A percentile compares a stretch with the other conserved stretches of the same genome.
Conservation (phyloP, 768 basidiomycete species). For the Suillus luteus region DNA sequence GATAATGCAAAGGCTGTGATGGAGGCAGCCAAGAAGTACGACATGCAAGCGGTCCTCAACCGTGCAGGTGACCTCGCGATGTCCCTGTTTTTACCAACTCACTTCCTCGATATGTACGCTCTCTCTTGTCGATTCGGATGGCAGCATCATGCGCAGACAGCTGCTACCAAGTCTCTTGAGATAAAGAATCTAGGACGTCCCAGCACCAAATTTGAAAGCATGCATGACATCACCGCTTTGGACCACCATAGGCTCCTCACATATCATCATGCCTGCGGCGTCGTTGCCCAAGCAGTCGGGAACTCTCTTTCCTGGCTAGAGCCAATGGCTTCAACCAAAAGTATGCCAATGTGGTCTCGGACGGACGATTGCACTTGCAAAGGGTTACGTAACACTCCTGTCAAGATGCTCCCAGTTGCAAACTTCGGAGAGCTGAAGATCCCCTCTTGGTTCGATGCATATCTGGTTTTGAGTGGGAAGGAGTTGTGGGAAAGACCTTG, state of each 20-base stretch:
- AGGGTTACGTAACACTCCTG: too few relatives aligned
- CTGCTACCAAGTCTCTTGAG: conserved; percentile 26
- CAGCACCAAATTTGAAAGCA: conserved; percentile 33
- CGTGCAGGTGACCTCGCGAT: conserved; percentile 18
- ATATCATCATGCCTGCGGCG: conserved; percentile 43
- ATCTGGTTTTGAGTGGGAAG: not conserved
- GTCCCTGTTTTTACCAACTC: conserved; percentile 12
- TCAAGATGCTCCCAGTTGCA: not conserved
- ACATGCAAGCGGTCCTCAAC: conserved; percentile 25
- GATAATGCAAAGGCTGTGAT: conserved; percentile 19
- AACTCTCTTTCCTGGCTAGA: too few relatives aligned
- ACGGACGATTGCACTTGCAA: too few relatives aligned
- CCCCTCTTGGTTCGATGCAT: not conserved
- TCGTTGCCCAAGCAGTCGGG: conserved; percentile 2
- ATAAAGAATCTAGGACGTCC: conserved; percentile 7
- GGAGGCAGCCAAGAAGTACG: conserved; percentile 26
- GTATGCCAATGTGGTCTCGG: too few relatives aligned
- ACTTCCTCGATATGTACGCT: conserved; percentile 30
- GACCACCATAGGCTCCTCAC: conserved; percentile 43
- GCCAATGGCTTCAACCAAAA: too few relatives aligned
- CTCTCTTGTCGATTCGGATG: conserved; percentile 27
- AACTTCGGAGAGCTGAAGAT: not conserved
- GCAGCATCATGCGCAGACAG: conserved; percentile 21
- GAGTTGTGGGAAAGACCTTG: conserved; percentile 4
- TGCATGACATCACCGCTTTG: conserved; percentile 42